Percentiles rank a stretch among this genome's conserved stretches.
These are phyloP conservation scores for Xylaria telfairii DNA, from an alignment of 495 filamentous ascomycete genomes.

Conservation along the genomic window DNA sequence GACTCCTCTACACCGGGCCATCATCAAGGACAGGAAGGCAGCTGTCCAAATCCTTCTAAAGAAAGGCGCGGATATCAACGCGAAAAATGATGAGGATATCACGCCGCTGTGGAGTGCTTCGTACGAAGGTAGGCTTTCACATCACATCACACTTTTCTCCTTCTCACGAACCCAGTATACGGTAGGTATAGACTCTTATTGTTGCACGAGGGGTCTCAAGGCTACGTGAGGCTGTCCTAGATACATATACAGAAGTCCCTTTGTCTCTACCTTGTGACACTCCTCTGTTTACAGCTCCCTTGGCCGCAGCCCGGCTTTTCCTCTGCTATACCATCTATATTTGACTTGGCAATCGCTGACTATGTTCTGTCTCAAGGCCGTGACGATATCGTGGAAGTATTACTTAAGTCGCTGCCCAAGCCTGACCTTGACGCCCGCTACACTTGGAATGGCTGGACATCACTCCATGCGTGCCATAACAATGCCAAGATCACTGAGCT, in stretches of 20 bases:
- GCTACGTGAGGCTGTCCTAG: no score
- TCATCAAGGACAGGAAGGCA: constrained; percentile 1
- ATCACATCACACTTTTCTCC: background rate
- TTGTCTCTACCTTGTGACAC: no score
- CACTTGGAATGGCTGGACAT: background rate
- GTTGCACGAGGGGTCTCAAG: no score
- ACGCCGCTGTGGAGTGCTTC: background rate
- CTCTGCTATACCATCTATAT: no score
- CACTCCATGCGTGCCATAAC: background rate
- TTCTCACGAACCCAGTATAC: no score
- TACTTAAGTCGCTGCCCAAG: background rate
- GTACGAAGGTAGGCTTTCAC: background rate
- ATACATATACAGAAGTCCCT: no score
- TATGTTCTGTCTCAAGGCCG: background rate
- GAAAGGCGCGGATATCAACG: background rate
- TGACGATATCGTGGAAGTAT: background rate
- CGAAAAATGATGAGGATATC: background rate
- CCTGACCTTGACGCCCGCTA: background rate
- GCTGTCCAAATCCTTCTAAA: constrained; percentile 2
- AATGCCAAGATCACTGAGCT: background rate
- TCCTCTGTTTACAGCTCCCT: no score
- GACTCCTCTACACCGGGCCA: constrained; percentile 40
- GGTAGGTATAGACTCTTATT: no score
- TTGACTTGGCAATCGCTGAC: no score
- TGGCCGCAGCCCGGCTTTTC: no score